A percentile compares a stretch with the other conserved stretches of the same genome.
These are phyloP conservation scores for Ganoderma multipileum DNA, from an alignment of 1,284 basidiomycete species.

Conservation along the genomic window DNA sequence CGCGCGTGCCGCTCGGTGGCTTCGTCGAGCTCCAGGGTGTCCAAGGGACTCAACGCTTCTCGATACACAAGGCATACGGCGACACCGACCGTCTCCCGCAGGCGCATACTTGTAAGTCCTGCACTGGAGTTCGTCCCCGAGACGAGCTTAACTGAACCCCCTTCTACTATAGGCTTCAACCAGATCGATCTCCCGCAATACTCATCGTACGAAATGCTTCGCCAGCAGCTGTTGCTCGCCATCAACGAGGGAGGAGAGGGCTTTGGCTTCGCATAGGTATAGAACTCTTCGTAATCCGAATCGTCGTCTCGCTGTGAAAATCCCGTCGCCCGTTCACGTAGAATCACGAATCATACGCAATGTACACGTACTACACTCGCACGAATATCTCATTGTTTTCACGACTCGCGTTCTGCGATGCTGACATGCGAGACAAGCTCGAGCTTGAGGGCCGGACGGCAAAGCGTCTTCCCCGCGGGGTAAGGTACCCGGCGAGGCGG, in stretches of 20 bases:
- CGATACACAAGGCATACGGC: slow-evolving; percentile 94
- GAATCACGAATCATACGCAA: slow-evolving; percentile 22
- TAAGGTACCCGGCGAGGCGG: background rate
- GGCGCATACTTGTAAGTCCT: slow-evolving; percentile 84
- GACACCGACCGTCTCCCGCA: slow-evolving; percentile 86
- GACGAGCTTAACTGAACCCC: background rate
- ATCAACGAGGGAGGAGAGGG: slow-evolving; percentile 95
- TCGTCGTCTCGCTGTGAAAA: slow-evolving; percentile 15
- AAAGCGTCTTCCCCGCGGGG: background rate
- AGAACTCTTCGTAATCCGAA: slow-evolving; percentile 16
- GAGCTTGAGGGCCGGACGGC: background rate
- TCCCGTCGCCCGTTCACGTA: slow-evolving; percentile 12
- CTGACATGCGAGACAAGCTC: background rate
- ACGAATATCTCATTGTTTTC: slow-evolving; percentile 6
- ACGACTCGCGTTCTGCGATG: background rate
- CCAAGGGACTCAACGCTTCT: slow-evolving; percentile 94
- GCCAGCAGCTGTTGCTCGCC: slow-evolving; percentile 86
- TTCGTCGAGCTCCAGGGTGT: slow-evolving; percentile 95
- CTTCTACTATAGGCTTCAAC: slow-evolving; percentile 67
- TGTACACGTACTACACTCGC: slow-evolving; percentile 30
- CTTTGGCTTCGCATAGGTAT: slow-evolving; percentile 79
- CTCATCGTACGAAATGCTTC: slow-evolving; percentile 92
- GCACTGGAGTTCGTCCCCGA: background rate
- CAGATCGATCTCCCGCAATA: slow-evolving; percentile 92
- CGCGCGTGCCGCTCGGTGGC: slow-evolving; percentile 92